Base-by-base conservation (phyloP, 257 asterid species). In the Solanum virginianum region DNA sequence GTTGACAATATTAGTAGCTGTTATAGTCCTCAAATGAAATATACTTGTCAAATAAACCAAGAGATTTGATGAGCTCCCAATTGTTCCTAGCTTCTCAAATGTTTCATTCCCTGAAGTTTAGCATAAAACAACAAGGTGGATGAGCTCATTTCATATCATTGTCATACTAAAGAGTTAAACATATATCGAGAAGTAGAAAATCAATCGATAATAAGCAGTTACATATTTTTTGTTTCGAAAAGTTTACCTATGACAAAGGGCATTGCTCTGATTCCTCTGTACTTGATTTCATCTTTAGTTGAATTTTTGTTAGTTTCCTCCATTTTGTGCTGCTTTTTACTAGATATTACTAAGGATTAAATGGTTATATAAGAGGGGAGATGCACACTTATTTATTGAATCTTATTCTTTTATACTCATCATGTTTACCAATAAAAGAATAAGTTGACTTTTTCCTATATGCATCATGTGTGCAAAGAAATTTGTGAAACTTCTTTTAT, bases 71-170 rank as follows among this genome's bases (percentile, higher is more conserved):
- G 88, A 49, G 10, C 85, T 86, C 6, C 91, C 91, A 14, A 89
- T 60, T 53, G 91, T 86, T 62, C 91, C 91, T 47, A 85, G 84
- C 87, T 86, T 86, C 82, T 89, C 91, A 85, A 85, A 85, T 20
- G 86, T 85, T 82, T 85, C 91, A 70, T 89, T 89, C n/a, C 89
- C 91, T 86, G 68, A 36, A 79, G n/a, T 18, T 29, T 17, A 57
- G 0, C 51, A 54, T 77, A 15, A 32, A 45, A n/a, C 51, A 20
- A 9, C 5, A 63, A 63, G 45, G 29, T 66, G 1, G 15, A 39
- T 69, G 26, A 69, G 43, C 49, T 32, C 47, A 66, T 69, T 69
- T 69, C 51, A 9, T 0, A 17, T 36, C 74, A 29, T 32, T 14
- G 4, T 66, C 39, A 11, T 62, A 24, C 18, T 62, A 11, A 24